A percentile compares a stretch with the other conserved stretches of the same genome.
Conservation (phyloP, 2,329 filamentous ascomycete genomes). For the Aspergillus viridinutans region DNA sequence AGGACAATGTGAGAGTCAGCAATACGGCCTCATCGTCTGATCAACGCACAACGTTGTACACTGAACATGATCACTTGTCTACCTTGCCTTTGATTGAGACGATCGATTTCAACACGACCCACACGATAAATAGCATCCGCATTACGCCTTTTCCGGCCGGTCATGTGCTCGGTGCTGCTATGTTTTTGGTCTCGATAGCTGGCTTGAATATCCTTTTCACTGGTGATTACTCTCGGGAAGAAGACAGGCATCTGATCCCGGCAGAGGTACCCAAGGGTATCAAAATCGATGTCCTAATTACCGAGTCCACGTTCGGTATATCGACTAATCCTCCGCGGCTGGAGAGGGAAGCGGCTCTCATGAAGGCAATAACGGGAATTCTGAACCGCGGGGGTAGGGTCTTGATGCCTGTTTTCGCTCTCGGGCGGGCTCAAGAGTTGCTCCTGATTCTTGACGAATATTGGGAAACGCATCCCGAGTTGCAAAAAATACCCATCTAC, state of each 20-base stretch:
- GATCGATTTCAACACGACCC: slow-evolving; percentile 96
- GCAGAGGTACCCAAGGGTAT: slow-evolving; percentile 83
- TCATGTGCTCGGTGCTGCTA: slow-evolving; percentile 95
- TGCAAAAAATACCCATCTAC: slow-evolving; percentile 89
- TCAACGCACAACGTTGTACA: slow-evolving; percentile 70
- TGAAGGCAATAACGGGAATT: slow-evolving; percentile 91
- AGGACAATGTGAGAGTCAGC: slow-evolving; percentile 88
- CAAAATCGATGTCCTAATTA: slow-evolving; percentile 94
- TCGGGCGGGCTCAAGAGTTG: slow-evolving; percentile 89
- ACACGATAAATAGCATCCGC: slow-evolving; percentile 92
- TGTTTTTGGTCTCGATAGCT: slow-evolving; percentile 97
- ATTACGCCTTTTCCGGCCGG: slow-evolving; percentile 97
- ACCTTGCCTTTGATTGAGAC: slow-evolving; percentile 94
- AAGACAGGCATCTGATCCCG: slow-evolving; percentile 91
- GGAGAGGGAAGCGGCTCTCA: slow-evolving; percentile 86
- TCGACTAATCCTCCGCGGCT: slow-evolving; percentile 86
- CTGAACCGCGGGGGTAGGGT: slow-evolving; percentile 89
- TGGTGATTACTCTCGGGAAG: slow-evolving; percentile 93
- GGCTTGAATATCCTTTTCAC: slow-evolving; percentile 97
- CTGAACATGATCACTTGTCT: slow-evolving; percentile 88
- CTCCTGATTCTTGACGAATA: slow-evolving; percentile 95
- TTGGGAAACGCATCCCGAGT: slow-evolving; percentile 85
- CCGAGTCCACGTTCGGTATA: slow-evolving; percentile 95
- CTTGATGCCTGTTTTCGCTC: slow-evolving; percentile 89
- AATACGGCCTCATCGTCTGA: slow-evolving; percentile 62